Conservation (phyloP, 2,329 filamentous ascomycete genomes). For the Sclerotinia glacialis region DNA sequence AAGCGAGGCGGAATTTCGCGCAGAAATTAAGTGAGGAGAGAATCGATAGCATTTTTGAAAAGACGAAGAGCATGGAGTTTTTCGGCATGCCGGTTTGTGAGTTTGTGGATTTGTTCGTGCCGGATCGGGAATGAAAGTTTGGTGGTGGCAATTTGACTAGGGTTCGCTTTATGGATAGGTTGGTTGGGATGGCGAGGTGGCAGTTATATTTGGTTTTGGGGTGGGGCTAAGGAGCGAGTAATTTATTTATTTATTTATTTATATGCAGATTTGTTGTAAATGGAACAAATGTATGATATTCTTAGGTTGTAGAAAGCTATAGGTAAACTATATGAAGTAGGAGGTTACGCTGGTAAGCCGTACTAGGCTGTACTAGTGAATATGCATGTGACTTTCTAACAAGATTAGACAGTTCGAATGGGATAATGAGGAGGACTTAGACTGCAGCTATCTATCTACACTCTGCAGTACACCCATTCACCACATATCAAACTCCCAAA, state of each 20-base stretch:
- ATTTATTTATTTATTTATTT: background rate
- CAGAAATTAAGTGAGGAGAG: conserved; percentile 28
- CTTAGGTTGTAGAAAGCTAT: too few species aligned
- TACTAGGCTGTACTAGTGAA: too few species aligned
- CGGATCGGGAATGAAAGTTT: conserved; percentile 5
- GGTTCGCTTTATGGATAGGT: background rate
- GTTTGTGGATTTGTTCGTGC: conserved; percentile 22
- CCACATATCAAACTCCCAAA: too few species aligned
- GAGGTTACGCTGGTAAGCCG: too few species aligned
- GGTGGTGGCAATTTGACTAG: background rate
- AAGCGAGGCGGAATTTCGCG: conserved; percentile 32
- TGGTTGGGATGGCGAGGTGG: conserved; percentile 3
- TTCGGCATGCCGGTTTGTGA: conserved; percentile 16
- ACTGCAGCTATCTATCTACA: too few species aligned
- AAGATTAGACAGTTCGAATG: too few species aligned
- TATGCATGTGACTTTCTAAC: too few species aligned
- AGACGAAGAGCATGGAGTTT: conserved; percentile 22
- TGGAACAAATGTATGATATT: too few species aligned
- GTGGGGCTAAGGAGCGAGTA: background rate
- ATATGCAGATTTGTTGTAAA: too few species aligned
- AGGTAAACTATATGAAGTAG: too few species aligned
- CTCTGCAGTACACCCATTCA: too few species aligned
- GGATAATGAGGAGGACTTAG: too few species aligned
- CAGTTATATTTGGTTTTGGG: background rate
- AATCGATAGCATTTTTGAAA: conserved; percentile 18